These are phyloP conservation scores for Dactylis glomerata DNA, from an alignment of 176 grass and related monocot species.

Conservation along the genomic window DNA sequence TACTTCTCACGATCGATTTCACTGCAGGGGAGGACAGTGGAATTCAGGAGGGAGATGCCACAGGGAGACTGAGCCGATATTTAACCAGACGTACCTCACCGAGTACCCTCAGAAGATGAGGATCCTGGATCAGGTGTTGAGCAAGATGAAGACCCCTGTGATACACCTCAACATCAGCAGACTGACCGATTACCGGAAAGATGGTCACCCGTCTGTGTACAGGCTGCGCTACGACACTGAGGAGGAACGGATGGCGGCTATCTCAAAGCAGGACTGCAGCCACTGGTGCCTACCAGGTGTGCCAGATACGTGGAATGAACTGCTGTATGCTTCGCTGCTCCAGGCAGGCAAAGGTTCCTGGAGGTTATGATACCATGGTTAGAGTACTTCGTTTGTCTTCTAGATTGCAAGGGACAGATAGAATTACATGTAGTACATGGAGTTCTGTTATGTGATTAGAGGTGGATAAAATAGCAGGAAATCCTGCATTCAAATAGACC, in stretches of 20 bases:
- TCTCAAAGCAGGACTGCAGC: conserved; percentile 85
- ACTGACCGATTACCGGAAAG: conserved; percentile 86
- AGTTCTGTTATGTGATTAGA: background rate
- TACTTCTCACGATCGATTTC: background rate
- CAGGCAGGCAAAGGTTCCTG: conserved; percentile 65
- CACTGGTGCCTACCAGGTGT: conserved; percentile 94
- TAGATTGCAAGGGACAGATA: background rate
- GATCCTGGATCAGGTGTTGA: conserved; percentile 57
- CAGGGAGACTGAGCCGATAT: conserved; percentile 77
- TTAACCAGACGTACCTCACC: conserved; percentile 57
- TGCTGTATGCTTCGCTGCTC: conserved; percentile 76
- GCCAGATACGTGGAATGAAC: conserved; percentile 88
- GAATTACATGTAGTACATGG: background rate
- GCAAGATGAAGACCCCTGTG: conserved; percentile 70
- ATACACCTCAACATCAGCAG: conserved; percentile 86
- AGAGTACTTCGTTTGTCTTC: conserved; percentile 2
- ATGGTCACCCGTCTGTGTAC: conserved; percentile 82
- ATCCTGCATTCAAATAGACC: background rate
- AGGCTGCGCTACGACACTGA: conserved; percentile 40
- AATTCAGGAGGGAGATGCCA: conserved; percentile 83
- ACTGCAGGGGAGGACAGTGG: conserved; percentile 81
- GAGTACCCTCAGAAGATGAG: conserved; percentile 82
- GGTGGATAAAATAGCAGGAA: conserved; percentile 6
- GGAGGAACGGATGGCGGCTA: conserved; percentile 56
- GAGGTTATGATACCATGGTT: conserved; percentile 36